Base-by-base conservation (phyloP, 163 green algal species). In the Chloroidium sp. region DNA sequence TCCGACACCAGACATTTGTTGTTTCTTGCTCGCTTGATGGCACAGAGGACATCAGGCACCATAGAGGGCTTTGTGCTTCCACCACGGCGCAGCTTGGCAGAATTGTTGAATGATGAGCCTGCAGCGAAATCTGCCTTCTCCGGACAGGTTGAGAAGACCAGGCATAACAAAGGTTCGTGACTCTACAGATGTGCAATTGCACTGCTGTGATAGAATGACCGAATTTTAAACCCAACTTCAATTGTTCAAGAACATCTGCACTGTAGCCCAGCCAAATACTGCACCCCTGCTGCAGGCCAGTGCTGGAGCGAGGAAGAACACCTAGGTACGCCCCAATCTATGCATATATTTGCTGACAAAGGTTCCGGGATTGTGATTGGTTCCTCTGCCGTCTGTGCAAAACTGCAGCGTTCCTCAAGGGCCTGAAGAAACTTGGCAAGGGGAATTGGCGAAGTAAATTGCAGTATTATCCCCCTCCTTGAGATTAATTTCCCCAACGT, bases 301-400 rank as follows among this genome's bases (percentile, higher is more conserved):
- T 83, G 84, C 14, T 90, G 86, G 86, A 88, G 80, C 1, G 84
- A 87, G 79, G 75, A 79, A 10, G 86, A 90, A 69, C 86, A 90
- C 69, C 74, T 84, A 3, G 75, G 58, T 36, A 36, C 36, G 36
- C 36, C 36, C 36, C 36, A 36, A 36, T 36, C 36, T 78, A 69
- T 59, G 6, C 10, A 10, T 10, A 72, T 6, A 10, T 72, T n/a
- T 6, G 64, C 64, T 36, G 36, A 36, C 36, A 36, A 36, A 36
- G 36, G 36, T 36, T 36, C 36, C 36, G 36, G 36, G 36, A 72
- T 10, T 10, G 6, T 6, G 6, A 72, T 72, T 6, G 10, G 64
- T 10, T 72, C 6, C 10, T 6, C 10, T 10, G 6, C 64, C 64
- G 6, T 72, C 10, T 6, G 8, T 84, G 76, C 59, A 62, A 36